These are phyloP conservation scores for Mucor velutinosus DNA, from an alignment of 371 early-diverging fungal species.

Conservation along the genomic window DNA sequence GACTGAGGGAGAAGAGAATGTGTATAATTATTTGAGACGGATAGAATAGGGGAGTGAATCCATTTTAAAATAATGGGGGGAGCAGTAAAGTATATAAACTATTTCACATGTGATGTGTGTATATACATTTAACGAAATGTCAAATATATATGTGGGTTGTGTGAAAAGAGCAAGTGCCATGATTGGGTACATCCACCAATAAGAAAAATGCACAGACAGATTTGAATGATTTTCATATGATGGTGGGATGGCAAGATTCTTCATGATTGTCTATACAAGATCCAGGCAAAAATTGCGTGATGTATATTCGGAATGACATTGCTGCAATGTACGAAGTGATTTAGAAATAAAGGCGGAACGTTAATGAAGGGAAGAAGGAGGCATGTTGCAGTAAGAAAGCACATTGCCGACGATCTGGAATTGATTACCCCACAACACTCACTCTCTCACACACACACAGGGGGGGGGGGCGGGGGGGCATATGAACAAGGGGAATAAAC, in stretches of 20 bases:
- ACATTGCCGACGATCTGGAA: conserved; percentile 18
- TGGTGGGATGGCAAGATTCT: neutral
- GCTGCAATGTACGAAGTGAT: neutral
- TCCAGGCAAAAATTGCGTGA: conserved; percentile 17
- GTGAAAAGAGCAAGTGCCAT: neutral
- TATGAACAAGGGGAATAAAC: neutral
- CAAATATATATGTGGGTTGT: neutral
- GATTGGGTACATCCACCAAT: neutral
- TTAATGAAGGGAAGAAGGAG: neutral
- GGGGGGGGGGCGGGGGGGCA: neutral
- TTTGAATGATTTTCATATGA: conserved; percentile 13
- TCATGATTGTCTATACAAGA: neutral
- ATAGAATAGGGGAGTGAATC: neutral
- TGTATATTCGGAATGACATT: conserved; percentile 33
- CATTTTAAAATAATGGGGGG: conserved; percentile 2
- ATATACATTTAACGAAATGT: neutral
- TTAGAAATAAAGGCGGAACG: conserved; percentile 8
- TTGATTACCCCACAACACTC: conserved; percentile 17
- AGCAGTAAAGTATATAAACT: neutral
- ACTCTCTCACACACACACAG: neutral
- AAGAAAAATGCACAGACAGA: conserved; percentile 5
- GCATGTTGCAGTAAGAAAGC: neutral
- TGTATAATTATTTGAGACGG: neutral
- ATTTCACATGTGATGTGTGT: neutral
- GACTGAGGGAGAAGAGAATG: neutral